These are phyloP conservation scores for Malus hybrid DNA, from an alignment of 331 rosid genomes.

Conservation along the genomic window DNA sequence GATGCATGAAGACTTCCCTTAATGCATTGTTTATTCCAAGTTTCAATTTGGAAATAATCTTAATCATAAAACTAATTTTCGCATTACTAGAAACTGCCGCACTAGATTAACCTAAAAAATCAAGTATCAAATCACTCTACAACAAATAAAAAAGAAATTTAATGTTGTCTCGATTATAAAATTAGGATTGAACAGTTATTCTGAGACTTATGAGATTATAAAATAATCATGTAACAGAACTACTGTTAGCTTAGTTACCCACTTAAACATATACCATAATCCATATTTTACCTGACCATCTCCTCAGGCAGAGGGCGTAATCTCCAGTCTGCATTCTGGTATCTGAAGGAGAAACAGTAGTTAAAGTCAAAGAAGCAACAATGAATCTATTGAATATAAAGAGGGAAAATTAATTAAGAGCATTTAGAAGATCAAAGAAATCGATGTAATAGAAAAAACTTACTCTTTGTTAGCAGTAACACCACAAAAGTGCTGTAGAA, in stretches of 20 bases:
- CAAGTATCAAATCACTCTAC: not conserved
- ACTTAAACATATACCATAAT: not conserved
- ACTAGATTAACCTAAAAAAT: not conserved
- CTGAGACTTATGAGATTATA: not conserved
- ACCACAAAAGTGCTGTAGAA: constrained; percentile 68
- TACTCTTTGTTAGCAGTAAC: constrained; percentile 94
- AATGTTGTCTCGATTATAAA: not conserved
- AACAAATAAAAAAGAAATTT: not conserved
- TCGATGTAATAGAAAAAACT: not conserved
- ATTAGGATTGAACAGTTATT: not conserved
- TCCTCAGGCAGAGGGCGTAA: constrained; percentile 90
- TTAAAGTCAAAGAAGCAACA: constrained; percentile 10
- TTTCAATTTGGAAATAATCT: not conserved
- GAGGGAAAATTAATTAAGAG: not conserved
- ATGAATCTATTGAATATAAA: not conserved
- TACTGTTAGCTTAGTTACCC: not conserved
- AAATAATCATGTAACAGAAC: not conserved
- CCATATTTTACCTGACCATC: constrained; percentile 63
- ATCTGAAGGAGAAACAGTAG: constrained; percentile 43
- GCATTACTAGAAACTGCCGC: not conserved
- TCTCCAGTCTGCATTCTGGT: constrained; percentile 99
- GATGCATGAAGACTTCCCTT: not conserved
- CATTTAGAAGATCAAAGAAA: not conserved
- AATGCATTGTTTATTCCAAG: not conserved
- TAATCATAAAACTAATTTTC: not conserved